Evolutionary conservation across 1,284 basidiomycete genomes (phyloP).

Genomic region (Anthracocystis walkeri): DNA sequence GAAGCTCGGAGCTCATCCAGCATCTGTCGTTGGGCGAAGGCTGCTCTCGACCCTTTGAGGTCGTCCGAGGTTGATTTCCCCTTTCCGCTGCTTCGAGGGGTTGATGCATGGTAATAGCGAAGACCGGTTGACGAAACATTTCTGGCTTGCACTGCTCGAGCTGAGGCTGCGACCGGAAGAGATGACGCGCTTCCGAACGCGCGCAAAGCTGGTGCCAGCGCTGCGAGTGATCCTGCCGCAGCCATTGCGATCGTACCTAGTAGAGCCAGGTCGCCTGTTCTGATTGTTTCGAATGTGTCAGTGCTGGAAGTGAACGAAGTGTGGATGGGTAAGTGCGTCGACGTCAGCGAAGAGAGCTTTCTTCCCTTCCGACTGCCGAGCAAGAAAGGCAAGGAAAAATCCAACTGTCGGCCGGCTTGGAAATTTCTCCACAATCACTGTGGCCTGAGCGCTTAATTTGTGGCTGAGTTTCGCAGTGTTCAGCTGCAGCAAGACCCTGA

Average conservation of each 20-base stretch:
- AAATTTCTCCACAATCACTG: slow-evolving; percentile 1
- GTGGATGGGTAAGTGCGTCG: slow-evolving; percentile 10
- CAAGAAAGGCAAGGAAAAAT: neutral
- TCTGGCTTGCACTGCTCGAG: slow-evolving; percentile 3
- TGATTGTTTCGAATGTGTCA: neutral
- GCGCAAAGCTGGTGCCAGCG: slow-evolving; percentile 17
- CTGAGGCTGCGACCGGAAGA: slow-evolving; percentile 1
- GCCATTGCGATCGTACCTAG: slow-evolving; percentile 3
- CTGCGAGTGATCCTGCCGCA: slow-evolving; percentile 5
- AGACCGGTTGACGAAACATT: neutral
- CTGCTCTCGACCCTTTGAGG: slow-evolving; percentile 34
- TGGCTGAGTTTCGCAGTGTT: slow-evolving; percentile 4
- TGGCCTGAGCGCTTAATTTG: slow-evolving; percentile 14
- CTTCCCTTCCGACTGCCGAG: slow-evolving; percentile 28
- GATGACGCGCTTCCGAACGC: slow-evolving; percentile 9
- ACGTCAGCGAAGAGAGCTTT: neutral
- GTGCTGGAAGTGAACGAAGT: neutral
- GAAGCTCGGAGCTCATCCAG: slow-evolving; percentile 38
- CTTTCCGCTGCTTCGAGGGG: slow-evolving; percentile 5
- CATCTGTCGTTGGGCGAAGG: slow-evolving; percentile 47
- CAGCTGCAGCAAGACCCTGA: slow-evolving; percentile 34
- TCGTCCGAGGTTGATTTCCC: slow-evolving; percentile 6
- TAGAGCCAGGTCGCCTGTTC: neutral
- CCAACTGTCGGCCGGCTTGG: slow-evolving; percentile 23
- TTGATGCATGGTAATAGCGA: slow-evolving; percentile 13